Evolutionary conservation across 1,284 basidiomycete genomes (phyloP).

Genomic region (Puccinia triticina): DNA sequence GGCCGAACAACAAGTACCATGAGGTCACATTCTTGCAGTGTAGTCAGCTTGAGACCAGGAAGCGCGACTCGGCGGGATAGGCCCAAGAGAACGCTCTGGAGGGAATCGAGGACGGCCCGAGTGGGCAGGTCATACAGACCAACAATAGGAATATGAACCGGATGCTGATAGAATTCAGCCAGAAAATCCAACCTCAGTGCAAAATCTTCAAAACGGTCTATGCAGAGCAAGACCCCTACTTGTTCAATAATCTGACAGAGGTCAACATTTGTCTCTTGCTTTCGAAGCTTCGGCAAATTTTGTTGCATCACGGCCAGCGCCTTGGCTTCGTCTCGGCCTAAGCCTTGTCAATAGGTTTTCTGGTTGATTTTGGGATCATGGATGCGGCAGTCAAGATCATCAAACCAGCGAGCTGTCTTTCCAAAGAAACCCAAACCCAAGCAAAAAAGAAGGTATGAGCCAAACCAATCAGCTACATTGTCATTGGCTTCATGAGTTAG

Average conservation of each 20-base stretch:
- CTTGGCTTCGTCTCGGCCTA: constrained; percentile 28
- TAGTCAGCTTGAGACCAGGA: neutral
- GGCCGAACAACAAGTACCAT: constrained; percentile 26
- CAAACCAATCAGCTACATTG: neutral
- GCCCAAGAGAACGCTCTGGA: constrained; percentile 1
- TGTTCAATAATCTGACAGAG: neutral
- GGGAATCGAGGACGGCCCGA: neutral
- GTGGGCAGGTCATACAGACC: neutral
- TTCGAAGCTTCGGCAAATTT: constrained; percentile 17
- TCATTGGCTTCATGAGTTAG: too few relatives aligned
- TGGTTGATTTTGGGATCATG: neutral
- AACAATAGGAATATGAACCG: neutral
- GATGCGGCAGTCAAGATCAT: constrained; percentile 9
- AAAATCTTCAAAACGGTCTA: neutral
- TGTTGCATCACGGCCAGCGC: constrained; percentile 18
- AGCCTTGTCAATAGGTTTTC: constrained; percentile 5
- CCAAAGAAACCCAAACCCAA: too few relatives aligned
- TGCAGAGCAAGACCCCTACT: neutral
- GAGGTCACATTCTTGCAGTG: neutral
- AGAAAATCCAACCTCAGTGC: neutral
- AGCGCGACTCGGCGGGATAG: neutral
- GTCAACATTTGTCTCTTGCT: constrained; percentile 8
- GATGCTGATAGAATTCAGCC: neutral
- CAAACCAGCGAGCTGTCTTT: constrained; percentile 36
- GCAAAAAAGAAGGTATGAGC: neutral